Percentiles rank a stretch among this genome's conserved stretches.
phyloP scores from a whole-genome alignment of 768 basidiomycete species.

The Termitomyces titanicus region DNA sequence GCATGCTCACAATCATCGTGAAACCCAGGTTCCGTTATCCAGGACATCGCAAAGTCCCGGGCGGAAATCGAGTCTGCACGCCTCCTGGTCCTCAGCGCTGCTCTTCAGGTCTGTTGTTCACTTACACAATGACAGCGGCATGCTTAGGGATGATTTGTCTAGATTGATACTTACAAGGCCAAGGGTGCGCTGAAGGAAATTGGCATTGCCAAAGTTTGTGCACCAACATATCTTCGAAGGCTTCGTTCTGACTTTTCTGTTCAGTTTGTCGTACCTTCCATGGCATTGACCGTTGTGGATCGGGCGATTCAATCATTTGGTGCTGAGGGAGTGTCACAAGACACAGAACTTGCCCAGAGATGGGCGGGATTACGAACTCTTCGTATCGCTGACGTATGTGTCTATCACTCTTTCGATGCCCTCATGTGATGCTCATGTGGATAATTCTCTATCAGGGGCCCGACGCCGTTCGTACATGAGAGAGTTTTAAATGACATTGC shows the following conservation, averaged over 20 bases:
- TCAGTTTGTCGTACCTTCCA: conserved; percentile 89
- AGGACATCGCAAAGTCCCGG: conserved; percentile 87
- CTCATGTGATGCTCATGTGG: background rate
- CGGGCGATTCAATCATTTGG: conserved; percentile 96
- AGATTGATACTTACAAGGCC: conserved; percentile 89
- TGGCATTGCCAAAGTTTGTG: conserved; percentile 86
- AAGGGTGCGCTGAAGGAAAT: conserved; percentile 98
- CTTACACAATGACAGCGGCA: background rate
- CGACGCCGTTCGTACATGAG: conserved; percentile 54
- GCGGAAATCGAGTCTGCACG: conserved; percentile 91
- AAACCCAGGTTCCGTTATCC: conserved; percentile 73
- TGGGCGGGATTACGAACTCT: conserved; percentile 86
- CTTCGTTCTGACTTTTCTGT: background rate
- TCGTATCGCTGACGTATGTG: conserved; percentile 77
- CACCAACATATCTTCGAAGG: background rate
- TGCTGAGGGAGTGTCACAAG: conserved; percentile 94
- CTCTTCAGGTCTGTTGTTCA: conserved; percentile 55
- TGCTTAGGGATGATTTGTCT: conserved; percentile 3
- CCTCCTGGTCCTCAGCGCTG: conserved; percentile 88
- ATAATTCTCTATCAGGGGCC: conserved; percentile 50
- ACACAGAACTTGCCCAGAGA: conserved; percentile 72
- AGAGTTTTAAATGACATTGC: conserved; percentile 2
- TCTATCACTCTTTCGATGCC: conserved; percentile 2
- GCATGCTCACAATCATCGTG: background rate
- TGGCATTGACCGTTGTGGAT: conserved; percentile 88